These are phyloP conservation scores for Morella rubra DNA, from an alignment of 306 rosid genomes.

Conservation along the genomic window DNA sequence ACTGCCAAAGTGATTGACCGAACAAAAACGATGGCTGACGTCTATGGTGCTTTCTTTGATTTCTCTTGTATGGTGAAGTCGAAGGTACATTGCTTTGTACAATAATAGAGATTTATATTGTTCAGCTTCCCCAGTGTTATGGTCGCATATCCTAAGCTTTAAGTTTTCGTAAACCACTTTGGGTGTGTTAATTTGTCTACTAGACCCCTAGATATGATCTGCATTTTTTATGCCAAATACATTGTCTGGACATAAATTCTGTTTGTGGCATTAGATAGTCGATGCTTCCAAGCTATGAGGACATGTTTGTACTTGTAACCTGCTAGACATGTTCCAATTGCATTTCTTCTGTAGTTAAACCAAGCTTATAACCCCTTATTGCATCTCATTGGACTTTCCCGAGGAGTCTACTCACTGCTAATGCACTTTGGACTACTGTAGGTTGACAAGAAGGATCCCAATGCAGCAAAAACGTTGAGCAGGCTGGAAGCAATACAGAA, in stretches of 20 bases:
- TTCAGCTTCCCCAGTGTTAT: conserved; percentile 8
- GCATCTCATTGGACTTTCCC: conserved; percentile 11
- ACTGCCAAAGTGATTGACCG: conserved; percentile 90
- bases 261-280: conserved; percentile 12
- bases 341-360: not conserved
- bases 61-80: conserved; percentile 69
- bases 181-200: not conserved
- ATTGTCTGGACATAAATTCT: not conserved
- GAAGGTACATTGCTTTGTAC: conserved; percentile 58
- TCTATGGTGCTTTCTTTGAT: conserved; percentile 90
- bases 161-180: conserved; percentile 4
- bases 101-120: conserved; percentile 20
- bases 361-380: not conserved
- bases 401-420: conserved; percentile 3
- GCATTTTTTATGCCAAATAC: conserved; percentile 2
- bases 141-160: conserved; percentile 8
- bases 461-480: conserved; percentile 77
- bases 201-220: conserved; percentile 4
- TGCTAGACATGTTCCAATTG: not conserved
- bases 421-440: conserved; percentile 32
- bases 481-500: conserved; percentile 75
- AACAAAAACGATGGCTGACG: conserved; percentile 80
- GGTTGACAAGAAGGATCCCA: conserved; percentile 85
- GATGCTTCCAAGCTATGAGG: conserved; percentile 19
- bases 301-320: not conserved